These are phyloP conservation scores for Mrakia gelida DNA, from an alignment of 768 basidiomycete species.

Conservation along the genomic window DNA sequence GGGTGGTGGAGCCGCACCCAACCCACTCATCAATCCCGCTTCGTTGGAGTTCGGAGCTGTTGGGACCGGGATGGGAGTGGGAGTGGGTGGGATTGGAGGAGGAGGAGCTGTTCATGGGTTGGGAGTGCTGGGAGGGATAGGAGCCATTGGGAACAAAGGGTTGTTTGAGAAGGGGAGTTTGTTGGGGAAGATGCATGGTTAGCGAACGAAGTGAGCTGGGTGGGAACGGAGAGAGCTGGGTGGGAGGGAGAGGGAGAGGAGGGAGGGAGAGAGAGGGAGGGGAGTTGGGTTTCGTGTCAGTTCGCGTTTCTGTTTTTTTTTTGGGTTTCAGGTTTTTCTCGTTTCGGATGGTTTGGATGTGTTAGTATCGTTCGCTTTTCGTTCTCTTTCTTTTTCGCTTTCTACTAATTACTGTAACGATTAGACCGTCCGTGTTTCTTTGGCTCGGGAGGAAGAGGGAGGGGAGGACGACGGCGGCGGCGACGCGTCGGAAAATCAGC, in stretches of 20 bases:
- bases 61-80: not conserved
- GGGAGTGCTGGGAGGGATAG: not conserved
- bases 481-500: too few species aligned
- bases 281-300: not conserved
- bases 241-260: too few species aligned
- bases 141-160: not conserved
- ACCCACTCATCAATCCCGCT: conserved; percentile 9
- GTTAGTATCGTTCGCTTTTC: not conserved
- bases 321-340: not conserved
- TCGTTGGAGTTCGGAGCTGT: not conserved
- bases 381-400: not conserved
- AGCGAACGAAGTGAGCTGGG: not conserved
- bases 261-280: not conserved
- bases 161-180: conserved; percentile 23
- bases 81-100: not conserved
- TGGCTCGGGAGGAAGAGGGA: too few species aligned
- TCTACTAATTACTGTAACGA: too few species aligned
- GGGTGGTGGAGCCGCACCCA: too few species aligned
- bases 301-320: not conserved
- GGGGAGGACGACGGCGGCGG: too few species aligned
- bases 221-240: too few species aligned
- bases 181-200: conserved; percentile 18
- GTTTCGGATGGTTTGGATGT: too few species aligned
- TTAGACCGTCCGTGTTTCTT: too few species aligned
- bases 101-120: not conserved